Evolutionary conservation across 345 rosid species (phyloP).

Genomic region (Chamaenerion angustifolium): DNA sequence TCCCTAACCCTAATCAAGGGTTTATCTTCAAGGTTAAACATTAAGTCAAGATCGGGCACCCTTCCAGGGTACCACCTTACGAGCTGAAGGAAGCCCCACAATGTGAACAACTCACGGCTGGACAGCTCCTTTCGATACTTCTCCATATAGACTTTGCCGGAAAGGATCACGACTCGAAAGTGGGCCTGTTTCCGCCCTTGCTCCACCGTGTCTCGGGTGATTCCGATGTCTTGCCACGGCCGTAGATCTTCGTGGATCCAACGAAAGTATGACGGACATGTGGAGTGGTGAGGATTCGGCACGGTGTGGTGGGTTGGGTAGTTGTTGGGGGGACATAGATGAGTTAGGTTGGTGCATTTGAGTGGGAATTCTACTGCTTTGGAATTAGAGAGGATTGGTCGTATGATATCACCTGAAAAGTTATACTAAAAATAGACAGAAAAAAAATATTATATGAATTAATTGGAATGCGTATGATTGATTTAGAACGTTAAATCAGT

Average conservation of each 20-base stretch:
- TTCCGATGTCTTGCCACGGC: slow-evolving; percentile 51
- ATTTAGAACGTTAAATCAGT: too few relatives aligned
- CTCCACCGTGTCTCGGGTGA: slow-evolving; percentile 44
- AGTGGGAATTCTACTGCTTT: slow-evolving; percentile 3
- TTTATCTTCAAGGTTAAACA: slow-evolving; percentile 48
- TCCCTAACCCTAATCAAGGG: slow-evolving; percentile 27
- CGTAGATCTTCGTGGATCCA: slow-evolving; percentile 75
- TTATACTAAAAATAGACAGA: neutral
- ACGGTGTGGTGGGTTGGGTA: slow-evolving; percentile 6
- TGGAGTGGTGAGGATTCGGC: neutral
- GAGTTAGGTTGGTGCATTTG: slow-evolving; percentile 11
- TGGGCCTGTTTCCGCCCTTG: slow-evolving; percentile 36
- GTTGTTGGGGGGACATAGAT: slow-evolving; percentile 2
- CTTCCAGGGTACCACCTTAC: slow-evolving; percentile 53
- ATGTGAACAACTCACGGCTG: slow-evolving; percentile 36
- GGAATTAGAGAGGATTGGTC: neutral
- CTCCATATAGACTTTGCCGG: slow-evolving; percentile 48
- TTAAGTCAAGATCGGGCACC: slow-evolving; percentile 58
- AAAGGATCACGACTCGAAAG: slow-evolving; percentile 38
- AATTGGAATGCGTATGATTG: too few relatives aligned
- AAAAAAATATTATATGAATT: neutral
- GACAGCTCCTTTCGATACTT: slow-evolving; percentile 33
- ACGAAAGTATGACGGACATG: slow-evolving; percentile 54
- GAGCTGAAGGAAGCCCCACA: slow-evolving; percentile 74
- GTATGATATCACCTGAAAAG: slow-evolving; percentile 3